Evolutionary conservation across 371 early-diverging fungal species (phyloP).

Genomic region (Thermomucor indicae-seudaticae): DNA sequence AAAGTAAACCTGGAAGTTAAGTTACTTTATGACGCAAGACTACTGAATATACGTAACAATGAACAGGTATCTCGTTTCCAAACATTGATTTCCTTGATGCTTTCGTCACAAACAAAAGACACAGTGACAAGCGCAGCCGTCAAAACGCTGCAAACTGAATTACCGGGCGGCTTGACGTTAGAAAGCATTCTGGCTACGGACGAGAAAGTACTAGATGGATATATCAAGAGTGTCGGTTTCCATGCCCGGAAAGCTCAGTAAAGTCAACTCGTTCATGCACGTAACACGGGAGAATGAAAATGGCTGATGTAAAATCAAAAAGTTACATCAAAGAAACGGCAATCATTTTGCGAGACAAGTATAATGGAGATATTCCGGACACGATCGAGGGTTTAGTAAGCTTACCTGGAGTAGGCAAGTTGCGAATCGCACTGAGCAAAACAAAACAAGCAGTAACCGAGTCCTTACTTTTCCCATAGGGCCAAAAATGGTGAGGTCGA

Average conservation of each 20-base stretch:
- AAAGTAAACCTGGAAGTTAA: slow-evolving; percentile 7
- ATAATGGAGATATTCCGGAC: slow-evolving; percentile 83
- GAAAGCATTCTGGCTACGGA: slow-evolving; percentile 54
- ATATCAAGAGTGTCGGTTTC: slow-evolving; percentile 88
- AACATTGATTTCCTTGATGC: slow-evolving; percentile 85
- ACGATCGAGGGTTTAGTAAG: slow-evolving; percentile 72
- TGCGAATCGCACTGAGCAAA: slow-evolving; percentile 37
- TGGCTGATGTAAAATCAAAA: not conserved
- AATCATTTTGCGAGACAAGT: slow-evolving; percentile 64
- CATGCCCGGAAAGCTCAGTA: slow-evolving; percentile 81
- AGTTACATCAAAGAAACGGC: slow-evolving; percentile 77
- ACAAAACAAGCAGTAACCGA: not conserved
- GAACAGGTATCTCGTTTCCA: slow-evolving; percentile 75
- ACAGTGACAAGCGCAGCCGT: slow-evolving; percentile 83
- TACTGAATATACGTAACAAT: not conserved
- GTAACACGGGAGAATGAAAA: not conserved
- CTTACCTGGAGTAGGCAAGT: slow-evolving; percentile 96
- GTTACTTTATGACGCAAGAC: not conserved
- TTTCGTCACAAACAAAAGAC: slow-evolving; percentile 97
- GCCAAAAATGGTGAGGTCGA: slow-evolving; percentile 81
- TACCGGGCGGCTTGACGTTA: slow-evolving; percentile 64
- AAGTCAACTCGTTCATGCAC: not conserved
- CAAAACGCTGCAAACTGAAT: slow-evolving; percentile 53
- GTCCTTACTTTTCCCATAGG: too few species aligned
- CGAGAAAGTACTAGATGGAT: slow-evolving; percentile 59